Evolutionary conservation across 176 grass and related monocot species (phyloP).

Genomic region (Saccharum officinarum): DNA sequence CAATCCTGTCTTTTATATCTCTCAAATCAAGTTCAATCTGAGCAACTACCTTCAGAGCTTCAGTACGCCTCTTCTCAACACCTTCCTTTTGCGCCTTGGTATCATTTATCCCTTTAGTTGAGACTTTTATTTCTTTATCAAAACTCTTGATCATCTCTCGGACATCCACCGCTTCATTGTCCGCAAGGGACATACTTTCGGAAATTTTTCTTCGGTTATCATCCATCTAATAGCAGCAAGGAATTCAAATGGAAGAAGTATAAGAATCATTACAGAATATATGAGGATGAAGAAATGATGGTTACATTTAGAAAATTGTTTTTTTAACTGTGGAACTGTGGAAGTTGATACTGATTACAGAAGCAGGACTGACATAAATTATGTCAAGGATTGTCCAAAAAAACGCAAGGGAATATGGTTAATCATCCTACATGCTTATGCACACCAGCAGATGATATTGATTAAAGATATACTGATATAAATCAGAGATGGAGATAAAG

Average conservation of each 20-base stretch:
- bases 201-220: constrained; percentile 77
- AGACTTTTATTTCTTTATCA: constrained; percentile 81
- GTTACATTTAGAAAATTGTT: constrained; percentile 5
- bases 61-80: constrained; percentile 77
- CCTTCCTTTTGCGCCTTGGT: constrained; percentile 72
- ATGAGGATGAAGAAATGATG: constrained; percentile 12
- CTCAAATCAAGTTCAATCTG: constrained; percentile 92
- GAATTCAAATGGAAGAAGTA: constrained; percentile 5
- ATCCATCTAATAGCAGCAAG: constrained; percentile 78
- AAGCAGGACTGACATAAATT: not conserved
- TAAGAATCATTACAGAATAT: constrained; percentile 29
- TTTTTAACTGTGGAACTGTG: not conserved
- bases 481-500: not conserved
- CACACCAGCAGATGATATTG: constrained; percentile 13
- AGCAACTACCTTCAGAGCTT: constrained; percentile 76
- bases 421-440: constrained; percentile 10
- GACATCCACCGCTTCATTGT: constrained; percentile 80
- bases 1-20: constrained; percentile 88
- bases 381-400: not conserved
- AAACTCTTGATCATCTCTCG: constrained; percentile 77
- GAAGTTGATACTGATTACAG: not conserved
- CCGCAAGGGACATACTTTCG: constrained; percentile 74
- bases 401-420: not conserved
- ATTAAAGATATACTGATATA: not conserved
- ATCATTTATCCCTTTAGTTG: constrained; percentile 81